Conservation (phyloP, 768 basidiomycete species). For the Tylopilus subfusipes region DNA sequence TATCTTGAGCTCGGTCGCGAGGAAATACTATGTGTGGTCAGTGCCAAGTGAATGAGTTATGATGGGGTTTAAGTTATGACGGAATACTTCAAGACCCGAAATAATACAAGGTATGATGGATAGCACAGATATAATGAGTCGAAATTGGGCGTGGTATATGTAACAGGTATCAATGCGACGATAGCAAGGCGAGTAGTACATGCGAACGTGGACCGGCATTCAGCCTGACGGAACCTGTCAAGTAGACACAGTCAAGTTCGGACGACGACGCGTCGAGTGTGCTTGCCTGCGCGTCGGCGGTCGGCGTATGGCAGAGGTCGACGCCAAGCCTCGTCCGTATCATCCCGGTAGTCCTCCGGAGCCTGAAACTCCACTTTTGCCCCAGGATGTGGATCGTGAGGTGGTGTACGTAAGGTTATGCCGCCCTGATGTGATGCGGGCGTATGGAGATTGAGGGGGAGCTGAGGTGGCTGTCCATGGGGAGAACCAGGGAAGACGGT, state of each 20-base stretch:
- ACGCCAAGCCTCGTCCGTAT: constrained; percentile 69
- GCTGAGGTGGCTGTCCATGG: constrained; percentile 32
- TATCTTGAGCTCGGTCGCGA: constrained; percentile 7
- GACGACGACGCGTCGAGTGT: constrained; percentile 71
- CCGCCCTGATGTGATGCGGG: constrained; percentile 24
- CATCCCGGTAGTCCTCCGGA: constrained; percentile 50
- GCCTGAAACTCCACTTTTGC: constrained; percentile 30
- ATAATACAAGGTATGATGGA: constrained; percentile 24
- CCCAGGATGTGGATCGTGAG: constrained; percentile 40
- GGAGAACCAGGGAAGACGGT: constrained; percentile 29
- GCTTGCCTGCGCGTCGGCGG: constrained; percentile 75
- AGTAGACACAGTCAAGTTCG: constrained; percentile 26
- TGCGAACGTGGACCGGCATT: not conserved
- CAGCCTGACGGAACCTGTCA: not conserved
- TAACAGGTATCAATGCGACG: constrained; percentile 22
- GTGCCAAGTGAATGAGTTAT: not conserved
- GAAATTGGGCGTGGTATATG: constrained; percentile 19
- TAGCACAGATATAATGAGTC: constrained; percentile 21
- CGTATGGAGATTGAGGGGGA: constrained; percentile 33
- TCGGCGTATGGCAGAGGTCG: constrained; percentile 71
- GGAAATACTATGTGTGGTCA: constrained; percentile 15
- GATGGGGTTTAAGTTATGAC: constrained; percentile 3
- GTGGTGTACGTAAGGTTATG: constrained; percentile 42
- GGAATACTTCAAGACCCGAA: constrained; percentile 11
- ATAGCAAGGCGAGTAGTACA: constrained; percentile 1